Evolutionary conservation across 345 rosid species (phyloP).

Genomic region (Jatropha curcas): DNA sequence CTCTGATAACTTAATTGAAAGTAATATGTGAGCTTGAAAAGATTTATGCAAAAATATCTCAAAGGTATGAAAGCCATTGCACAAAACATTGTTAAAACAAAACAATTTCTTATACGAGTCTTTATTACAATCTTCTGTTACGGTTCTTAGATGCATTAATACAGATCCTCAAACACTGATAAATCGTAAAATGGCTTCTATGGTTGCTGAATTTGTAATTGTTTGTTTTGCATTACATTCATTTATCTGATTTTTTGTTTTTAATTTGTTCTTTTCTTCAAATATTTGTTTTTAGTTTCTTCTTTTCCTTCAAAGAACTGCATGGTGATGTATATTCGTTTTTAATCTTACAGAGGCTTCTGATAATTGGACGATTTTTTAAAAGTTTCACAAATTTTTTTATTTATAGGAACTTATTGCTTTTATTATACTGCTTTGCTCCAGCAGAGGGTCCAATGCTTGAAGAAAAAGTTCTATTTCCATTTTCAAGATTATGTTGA

Average conservation of each 20-base stretch:
- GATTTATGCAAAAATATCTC: no score
- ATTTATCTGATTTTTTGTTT: background rate
- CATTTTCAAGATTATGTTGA: conserved; percentile 93
- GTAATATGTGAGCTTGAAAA: no score
- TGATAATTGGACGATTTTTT: background rate
- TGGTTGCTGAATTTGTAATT: background rate
- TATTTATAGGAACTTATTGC: conserved; percentile 18
- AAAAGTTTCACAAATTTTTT: conserved; percentile 11
- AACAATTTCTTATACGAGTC: no score
- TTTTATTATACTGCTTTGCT: conserved; percentile 24
- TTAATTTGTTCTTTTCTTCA: background rate
- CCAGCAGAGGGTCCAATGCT: conserved; percentile 69
- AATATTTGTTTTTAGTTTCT: background rate
- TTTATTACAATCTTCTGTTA: no score
- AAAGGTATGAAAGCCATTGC: no score
- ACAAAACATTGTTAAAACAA: no score
- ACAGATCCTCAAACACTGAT: no score
- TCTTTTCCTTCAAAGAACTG: background rate
- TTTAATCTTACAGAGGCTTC: conserved; percentile 1
- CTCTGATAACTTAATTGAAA: no score
- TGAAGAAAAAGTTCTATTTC: conserved; percentile 94
- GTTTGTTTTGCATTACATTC: background rate
- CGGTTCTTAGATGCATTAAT: no score
- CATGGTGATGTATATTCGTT: background rate
- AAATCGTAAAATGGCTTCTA: background rate